Evolutionary conservation across 1,284 basidiomycete genomes (phyloP), one percentile per base, ranked within the genome.

Genomic region (Trichosporon sp.): DNA sequence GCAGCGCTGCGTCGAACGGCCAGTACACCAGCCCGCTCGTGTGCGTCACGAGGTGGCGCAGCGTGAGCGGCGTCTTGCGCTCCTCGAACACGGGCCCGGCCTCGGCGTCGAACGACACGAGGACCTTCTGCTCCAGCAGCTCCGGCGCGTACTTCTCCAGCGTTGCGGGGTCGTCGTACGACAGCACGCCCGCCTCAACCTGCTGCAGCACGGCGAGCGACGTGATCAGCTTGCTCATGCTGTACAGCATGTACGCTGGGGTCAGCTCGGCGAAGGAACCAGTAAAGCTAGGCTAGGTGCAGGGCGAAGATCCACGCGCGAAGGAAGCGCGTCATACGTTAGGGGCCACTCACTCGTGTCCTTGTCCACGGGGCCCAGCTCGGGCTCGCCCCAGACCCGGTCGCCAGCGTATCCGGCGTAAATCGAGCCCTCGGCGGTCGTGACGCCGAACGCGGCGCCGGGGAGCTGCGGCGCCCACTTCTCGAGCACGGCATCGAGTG

Each of bases 41-140:
- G 71, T 81, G 80, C 18, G 71, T 75, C 53, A 80, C 64, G 18
- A 81, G 70, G 73, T 77, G 75, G 64, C 76, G 70, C 62, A 81
- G 65, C 0, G 80, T 80, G 65, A 79, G 68, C 29, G 74, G 75
- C 12, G 64, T 72, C 13, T 69, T 74, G 4, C 76, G 73, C 58
- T 73, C 65, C 12, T 27, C 51, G 25, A 56, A 69, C 5, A 75
- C 18, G 9, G 66, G 66, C 31, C 23, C 53, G n/a, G 31, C 62
- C 18, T 62, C 68, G 27, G 73, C 70, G 18, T 72, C 29, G 56
- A 35, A 62, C 11, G 32, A 77, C 56, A 72, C 67, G 25, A 81
- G 65, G 18, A 81, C 69, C n/a, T 72, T 68, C 29, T 76, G 56
- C 18, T 73, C 63, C 3, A 64, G 65, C 2, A 81, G 69, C 63